Evolutionary conservation across 1,139 yeast species (phyloP).

Genomic region (Pichia sp.): DNA sequence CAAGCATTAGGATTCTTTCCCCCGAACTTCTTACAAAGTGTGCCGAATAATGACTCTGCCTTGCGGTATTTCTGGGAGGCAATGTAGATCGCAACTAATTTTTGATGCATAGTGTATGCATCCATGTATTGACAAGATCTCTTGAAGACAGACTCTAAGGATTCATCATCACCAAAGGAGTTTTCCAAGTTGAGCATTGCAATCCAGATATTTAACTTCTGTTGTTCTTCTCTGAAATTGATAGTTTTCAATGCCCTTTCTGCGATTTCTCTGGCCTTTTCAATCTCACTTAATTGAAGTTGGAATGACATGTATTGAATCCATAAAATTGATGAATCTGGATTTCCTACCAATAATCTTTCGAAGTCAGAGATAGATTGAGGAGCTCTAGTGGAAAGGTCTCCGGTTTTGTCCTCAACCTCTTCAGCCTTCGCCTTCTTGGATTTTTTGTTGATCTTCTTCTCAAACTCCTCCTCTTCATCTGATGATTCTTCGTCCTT

Average conservation of each 20-base stretch:
- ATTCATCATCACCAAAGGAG: slow-evolving; percentile 82
- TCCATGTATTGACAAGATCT: slow-evolving; percentile 92
- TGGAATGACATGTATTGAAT: slow-evolving; percentile 99
- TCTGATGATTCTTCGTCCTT: slow-evolving; percentile 50
- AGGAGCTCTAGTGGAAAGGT: slow-evolving; percentile 78
- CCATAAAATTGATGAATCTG: slow-evolving; percentile 92
- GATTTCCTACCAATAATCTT: slow-evolving; percentile 83
- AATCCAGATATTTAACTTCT: slow-evolving; percentile 92
- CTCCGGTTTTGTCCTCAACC: slow-evolving; percentile 80
- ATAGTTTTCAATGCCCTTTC: slow-evolving; percentile 90
- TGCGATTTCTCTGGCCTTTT: slow-evolving; percentile 89
- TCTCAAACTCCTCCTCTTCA: slow-evolving; percentile 51
- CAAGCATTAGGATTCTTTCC: slow-evolving; percentile 60
- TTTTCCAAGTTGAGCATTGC: slow-evolving; percentile 92
- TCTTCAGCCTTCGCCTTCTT: slow-evolving; percentile 40
- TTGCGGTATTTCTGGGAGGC: slow-evolving; percentile 66
- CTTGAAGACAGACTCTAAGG: slow-evolving; percentile 74
- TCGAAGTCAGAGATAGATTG: slow-evolving; percentile 90
- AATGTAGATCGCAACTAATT: slow-evolving; percentile 68
- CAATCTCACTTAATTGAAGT: slow-evolving; percentile 86
- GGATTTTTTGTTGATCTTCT: slow-evolving; percentile 34
- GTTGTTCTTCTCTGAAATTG: slow-evolving; percentile 87
- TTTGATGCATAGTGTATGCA: slow-evolving; percentile 71
- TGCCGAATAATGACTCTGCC: slow-evolving; percentile 65
- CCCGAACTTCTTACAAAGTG: slow-evolving; percentile 78